These are phyloP conservation scores for Oropetium thomaeum DNA, from an alignment of 176 grass and related monocot genomes.

Conservation along the genomic window DNA sequence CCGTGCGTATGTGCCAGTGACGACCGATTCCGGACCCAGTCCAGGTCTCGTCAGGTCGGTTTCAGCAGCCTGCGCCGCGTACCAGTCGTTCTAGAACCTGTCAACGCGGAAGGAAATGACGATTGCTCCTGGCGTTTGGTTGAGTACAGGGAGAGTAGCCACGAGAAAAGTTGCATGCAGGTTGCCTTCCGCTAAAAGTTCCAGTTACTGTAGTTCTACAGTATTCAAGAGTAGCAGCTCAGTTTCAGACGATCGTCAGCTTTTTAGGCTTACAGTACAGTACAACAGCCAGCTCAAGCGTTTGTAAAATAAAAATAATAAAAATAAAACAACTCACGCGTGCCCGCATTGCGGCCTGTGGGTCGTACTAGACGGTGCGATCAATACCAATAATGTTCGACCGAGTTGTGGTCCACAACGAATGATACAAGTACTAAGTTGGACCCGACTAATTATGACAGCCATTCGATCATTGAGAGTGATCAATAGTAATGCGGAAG, in stretches of 20 bases:
- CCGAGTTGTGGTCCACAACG: neutral
- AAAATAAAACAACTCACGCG: neutral
- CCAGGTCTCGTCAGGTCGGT: neutral
- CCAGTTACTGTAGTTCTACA: too few relatives aligned
- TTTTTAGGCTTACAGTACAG: neutral
- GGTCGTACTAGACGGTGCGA: neutral
- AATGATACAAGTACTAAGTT: neutral
- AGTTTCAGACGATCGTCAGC: too few relatives aligned
- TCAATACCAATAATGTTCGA: neutral
- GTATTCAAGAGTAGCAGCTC: neutral
- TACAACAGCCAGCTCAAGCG: neutral
- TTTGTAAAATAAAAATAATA: too few relatives aligned
- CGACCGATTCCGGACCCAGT: too few relatives aligned
- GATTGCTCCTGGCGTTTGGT: neutral
- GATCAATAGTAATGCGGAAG: neutral
- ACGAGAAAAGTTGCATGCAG: neutral
- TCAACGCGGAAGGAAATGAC: neutral
- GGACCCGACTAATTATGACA: neutral
- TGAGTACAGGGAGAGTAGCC: neutral
- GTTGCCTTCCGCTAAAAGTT: too few relatives aligned
- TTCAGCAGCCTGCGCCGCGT: neutral
- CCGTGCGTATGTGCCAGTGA: neutral
- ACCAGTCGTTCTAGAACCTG: constrained; percentile 7
- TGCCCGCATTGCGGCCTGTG: neutral
- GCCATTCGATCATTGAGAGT: neutral